Percentiles rank a stretch among this genome's conserved stretches.
Conservation (phyloP, 1,284 basidiomycete species). For the Moesziomyces antarcticus region DNA sequence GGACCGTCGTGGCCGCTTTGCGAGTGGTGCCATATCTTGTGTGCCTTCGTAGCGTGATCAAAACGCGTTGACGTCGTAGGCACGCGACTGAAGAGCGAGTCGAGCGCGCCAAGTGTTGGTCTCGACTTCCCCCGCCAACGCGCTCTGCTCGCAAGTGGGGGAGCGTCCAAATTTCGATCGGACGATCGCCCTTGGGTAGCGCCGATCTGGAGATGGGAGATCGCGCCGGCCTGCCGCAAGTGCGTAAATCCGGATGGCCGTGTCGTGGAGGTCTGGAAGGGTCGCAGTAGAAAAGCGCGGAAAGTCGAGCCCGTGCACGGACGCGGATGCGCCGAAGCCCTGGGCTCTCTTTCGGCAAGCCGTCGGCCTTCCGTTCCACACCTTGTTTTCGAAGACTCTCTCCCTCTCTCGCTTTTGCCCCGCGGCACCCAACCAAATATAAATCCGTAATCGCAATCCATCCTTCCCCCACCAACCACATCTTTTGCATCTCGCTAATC, state of each 20-base stretch:
- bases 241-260: neutral
- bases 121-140: neutral
- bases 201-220: neutral
- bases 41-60: no score
- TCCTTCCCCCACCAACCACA: neutral
- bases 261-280: neutral
- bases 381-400: neutral
- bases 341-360: neutral
- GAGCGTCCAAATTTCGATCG: neutral
- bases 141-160: neutral
- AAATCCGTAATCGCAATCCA: neutral
- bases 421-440: neutral
- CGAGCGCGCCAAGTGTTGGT: neutral
- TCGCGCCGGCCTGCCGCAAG: neutral
- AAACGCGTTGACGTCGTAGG: neutral
- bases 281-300: neutral
- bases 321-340: neutral
- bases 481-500: neutral
- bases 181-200: neutral
- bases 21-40: slow-evolving; percentile 12
- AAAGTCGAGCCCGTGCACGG: neutral
- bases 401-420: no score
- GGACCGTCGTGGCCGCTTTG: slow-evolving; percentile 26
- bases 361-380: neutral
- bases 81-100: neutral